These are phyloP conservation scores for Umbelopsis ramanniana DNA, from an alignment of 192 early-diverging fungal genomes.

Conservation along the genomic window DNA sequence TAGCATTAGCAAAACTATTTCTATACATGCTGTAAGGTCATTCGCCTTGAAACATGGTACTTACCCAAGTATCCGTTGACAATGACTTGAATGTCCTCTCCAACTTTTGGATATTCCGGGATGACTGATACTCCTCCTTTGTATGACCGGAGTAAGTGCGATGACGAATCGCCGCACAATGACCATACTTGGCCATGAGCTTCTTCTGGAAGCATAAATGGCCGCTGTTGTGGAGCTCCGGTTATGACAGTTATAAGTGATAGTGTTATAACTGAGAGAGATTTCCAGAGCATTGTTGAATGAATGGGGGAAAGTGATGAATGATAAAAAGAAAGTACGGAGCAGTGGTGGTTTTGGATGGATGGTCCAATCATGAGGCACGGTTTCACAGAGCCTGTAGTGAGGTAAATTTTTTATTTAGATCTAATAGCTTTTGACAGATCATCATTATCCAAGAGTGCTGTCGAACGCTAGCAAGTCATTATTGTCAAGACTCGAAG, in stretches of 20 bases:
- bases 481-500: too few relatives aligned
- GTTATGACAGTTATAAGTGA: not conserved
- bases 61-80: constrained; percentile 36
- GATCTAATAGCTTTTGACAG: not conserved
- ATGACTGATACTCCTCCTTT: constrained; percentile 38
- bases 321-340: not conserved
- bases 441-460: too few relatives aligned
- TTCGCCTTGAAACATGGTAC: not conserved
- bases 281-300: constrained; percentile 12
- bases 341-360: too few relatives aligned
- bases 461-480: too few relatives aligned
- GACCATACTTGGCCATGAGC: constrained; percentile 42
- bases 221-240: constrained; percentile 1
- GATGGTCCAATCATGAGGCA: not conserved
- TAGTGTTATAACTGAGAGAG: not conserved
- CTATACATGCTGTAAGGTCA: too few relatives aligned
- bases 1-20: too few relatives aligned
- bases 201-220: constrained; percentile 35
- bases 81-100: constrained; percentile 37
- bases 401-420: not conserved
- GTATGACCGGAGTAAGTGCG: constrained; percentile 38
- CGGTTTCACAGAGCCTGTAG: not conserved
- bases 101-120: constrained; percentile 34
- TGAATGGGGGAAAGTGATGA: not conserved
- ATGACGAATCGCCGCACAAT: constrained; percentile 34